Evolutionary conservation across 192 early-diverging fungal species (phyloP).

Genomic region (Physocladia obscura): DNA sequence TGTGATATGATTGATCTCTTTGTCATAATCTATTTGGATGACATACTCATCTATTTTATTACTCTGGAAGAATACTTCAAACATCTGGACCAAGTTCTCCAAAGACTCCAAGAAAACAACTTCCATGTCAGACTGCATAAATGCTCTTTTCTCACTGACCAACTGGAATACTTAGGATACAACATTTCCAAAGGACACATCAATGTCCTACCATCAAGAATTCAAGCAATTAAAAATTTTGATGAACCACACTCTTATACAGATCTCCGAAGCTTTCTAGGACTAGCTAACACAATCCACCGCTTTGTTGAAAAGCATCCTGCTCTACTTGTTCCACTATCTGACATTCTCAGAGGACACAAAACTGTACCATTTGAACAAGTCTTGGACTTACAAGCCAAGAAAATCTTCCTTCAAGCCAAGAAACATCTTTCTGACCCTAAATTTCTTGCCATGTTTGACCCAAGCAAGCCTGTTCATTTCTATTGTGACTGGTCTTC

Average conservation of each 20-base stretch:
- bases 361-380: background rate
- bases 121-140: slow-evolving; percentile 13
- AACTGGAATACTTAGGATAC: slow-evolving; percentile 5
- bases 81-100: slow-evolving; percentile 29
- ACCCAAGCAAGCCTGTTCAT: slow-evolving; percentile 5
- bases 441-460: slow-evolving; percentile 2
- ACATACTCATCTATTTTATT: slow-evolving; percentile 51
- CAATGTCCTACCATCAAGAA: background rate
- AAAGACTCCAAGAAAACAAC: slow-evolving; percentile 22
- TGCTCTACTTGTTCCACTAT: slow-evolving; percentile 13
- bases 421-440: slow-evolving; percentile 8
- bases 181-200: background rate
- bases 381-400: too few relatives aligned
- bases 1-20: slow-evolving; percentile 13
- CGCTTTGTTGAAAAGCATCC: slow-evolving; percentile 8
- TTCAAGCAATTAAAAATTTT: background rate
- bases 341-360: slow-evolving; percentile 10
- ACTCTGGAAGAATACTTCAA: background rate
- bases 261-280: background rate
- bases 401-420: background rate
- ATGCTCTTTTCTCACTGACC: slow-evolving; percentile 2
- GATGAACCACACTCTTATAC: background rate
- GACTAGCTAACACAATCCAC: slow-evolving; percentile 20
- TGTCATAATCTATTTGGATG: slow-evolving; percentile 39
- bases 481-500: slow-evolving; percentile 10